A percentile compares a stretch with the other conserved stretches of the same genome.
phyloP scores from a whole-genome alignment of 306 rosid genomes.

The Vigna nakashimae region DNA sequence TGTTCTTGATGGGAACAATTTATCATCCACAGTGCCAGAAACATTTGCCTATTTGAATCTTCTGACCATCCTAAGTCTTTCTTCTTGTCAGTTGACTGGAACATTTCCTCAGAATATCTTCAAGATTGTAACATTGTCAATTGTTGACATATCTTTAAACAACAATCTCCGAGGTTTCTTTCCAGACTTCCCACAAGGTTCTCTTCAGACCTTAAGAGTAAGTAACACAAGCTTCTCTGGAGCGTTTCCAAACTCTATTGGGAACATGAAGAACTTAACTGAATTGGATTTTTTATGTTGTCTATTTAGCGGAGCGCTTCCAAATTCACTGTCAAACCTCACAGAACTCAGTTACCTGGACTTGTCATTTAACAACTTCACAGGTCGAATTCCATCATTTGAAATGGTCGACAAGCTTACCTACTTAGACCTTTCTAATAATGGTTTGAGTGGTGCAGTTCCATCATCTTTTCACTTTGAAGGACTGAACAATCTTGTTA shows the following conservation, averaged over 20 bases:
- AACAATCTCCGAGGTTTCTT: slow-evolving; percentile 38
- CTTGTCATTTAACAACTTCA: slow-evolving; percentile 47
- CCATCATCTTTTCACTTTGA: slow-evolving; percentile 44
- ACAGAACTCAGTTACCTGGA: slow-evolving; percentile 43
- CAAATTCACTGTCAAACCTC: slow-evolving; percentile 48
- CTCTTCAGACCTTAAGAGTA: slow-evolving; percentile 42
- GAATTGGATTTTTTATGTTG: slow-evolving; percentile 38
- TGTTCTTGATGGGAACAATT: slow-evolving; percentile 37
- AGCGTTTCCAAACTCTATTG: slow-evolving; percentile 29
- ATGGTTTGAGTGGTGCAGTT: slow-evolving; percentile 46
- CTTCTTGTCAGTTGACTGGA: slow-evolving; percentile 34
- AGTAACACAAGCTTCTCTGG: slow-evolving; percentile 48
- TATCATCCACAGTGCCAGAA: slow-evolving; percentile 48
- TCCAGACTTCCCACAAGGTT: slow-evolving; percentile 36
- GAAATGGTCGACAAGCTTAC: slow-evolving; percentile 32
- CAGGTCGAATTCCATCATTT: slow-evolving; percentile 53
- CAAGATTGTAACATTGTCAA: slow-evolving; percentile 24
- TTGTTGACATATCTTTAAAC: slow-evolving; percentile 48
- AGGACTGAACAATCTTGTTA: slow-evolving; percentile 37
- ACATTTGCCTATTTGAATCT: slow-evolving; percentile 35
- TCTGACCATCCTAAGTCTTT: slow-evolving; percentile 32
- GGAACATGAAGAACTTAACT: slow-evolving; percentile 41
- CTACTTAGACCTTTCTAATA: slow-evolving; percentile 51
- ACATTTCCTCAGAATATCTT: slow-evolving; percentile 48
- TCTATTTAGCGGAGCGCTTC: slow-evolving; percentile 45